phyloP scores from a whole-genome alignment of 352 stramenopile species.

The Pythium brachiatum region DNA sequence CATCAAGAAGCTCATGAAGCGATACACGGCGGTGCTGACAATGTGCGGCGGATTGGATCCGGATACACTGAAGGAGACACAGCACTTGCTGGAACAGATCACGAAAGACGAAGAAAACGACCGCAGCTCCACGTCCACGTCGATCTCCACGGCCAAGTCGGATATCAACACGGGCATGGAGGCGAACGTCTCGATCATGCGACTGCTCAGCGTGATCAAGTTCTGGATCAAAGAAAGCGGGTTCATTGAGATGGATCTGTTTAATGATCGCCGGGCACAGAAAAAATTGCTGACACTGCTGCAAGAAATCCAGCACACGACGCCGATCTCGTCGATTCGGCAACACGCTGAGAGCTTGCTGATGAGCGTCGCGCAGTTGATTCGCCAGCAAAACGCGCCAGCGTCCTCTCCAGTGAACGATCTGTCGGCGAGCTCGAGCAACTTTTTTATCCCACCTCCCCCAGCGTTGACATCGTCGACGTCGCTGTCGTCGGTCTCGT shows the following conservation, averaged over 20 bases:
- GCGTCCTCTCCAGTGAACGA: constrained; percentile 27
- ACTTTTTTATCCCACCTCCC: constrained; percentile 22
- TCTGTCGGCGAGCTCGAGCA: not conserved
- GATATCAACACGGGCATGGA: constrained; percentile 82
- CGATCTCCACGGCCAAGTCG: constrained; percentile 64
- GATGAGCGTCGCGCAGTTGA: constrained; percentile 54
- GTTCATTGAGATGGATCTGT: constrained; percentile 78
- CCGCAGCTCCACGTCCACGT: constrained; percentile 54
- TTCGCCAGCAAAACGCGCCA: constrained; percentile 48
- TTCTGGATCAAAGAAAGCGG: constrained; percentile 88
- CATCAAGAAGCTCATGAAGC: constrained; percentile 86
- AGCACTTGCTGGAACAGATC: constrained; percentile 66
- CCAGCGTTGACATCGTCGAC: constrained; percentile 29
- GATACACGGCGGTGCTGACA: constrained; percentile 73
- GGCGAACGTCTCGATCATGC: constrained; percentile 86
- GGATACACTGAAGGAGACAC: constrained; percentile 54
- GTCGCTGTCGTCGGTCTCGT: constrained; percentile 34
- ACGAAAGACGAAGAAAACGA: constrained; percentile 59
- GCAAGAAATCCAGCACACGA: constrained; percentile 73
- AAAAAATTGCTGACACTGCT: constrained; percentile 76
- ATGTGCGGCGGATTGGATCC: constrained; percentile 49
- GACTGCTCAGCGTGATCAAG: constrained; percentile 81
- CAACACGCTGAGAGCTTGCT: constrained; percentile 73
- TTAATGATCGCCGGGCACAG: constrained; percentile 59
- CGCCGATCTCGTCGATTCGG: constrained; percentile 69